Base-by-base conservation (phyloP, 305 asterid genomes). In the Andrographis paniculata region DNA sequence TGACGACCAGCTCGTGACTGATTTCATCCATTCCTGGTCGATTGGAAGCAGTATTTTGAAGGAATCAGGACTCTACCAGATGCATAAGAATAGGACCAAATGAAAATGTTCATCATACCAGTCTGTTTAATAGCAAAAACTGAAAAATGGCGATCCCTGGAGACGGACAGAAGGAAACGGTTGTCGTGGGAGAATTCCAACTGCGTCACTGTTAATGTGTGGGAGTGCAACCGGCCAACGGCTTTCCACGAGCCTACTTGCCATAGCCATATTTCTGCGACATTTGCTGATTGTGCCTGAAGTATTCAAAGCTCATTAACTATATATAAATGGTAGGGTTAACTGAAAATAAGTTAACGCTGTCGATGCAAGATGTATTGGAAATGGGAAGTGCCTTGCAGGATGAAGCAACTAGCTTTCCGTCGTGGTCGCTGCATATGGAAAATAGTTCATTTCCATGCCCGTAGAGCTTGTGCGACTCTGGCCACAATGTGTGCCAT, bases 201-300 rank as follows among this genome's bases (percentile, higher is more conserved):
- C 43, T 89, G 93, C 5, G 96, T 89, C 37, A 89, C 98, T 24
- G 98, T 89, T 64, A 85, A 68, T 55, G 78, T 78, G 68, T 89
- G 98, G 40, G 98, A 86, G 37, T 77, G 94, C 54, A 91, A 55
- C 33, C 89, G 87, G 42, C 87, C 95, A 20, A 91, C 73, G 1
- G 94, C 71, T 63, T 80, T 91, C 96, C 98, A 86, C 36, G 94
- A 64, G 38, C 94, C 94, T 30, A 86, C 93, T 76, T 80, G 77
- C 95, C 98, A 91, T 18, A 91, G 63, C 98, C 98, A 86, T 75
- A 86, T 73, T 63, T 91, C 98, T 38, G 96, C 95, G 19, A 80
- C 79, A 15, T 84, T 72, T 45, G 96, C 83, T 31, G 88, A 82
- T 52, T 89, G 98, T 53, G 98, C 98, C 98, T 89, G 82, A 45